Base-by-base conservation (phyloP, 257 asterid species). In the Mentha longifolia region DNA sequence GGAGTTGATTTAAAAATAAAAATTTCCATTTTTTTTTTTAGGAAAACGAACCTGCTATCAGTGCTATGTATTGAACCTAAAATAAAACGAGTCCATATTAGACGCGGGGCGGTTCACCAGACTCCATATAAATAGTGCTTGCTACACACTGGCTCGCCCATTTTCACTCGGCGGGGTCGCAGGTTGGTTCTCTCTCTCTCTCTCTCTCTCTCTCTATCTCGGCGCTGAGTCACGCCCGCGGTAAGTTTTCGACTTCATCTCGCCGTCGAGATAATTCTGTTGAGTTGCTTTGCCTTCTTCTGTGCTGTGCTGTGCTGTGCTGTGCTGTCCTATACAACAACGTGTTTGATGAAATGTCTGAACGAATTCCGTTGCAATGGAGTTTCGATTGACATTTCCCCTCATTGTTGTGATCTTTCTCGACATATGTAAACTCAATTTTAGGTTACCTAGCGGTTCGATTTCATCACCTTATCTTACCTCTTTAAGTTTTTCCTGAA, bases 301-400 rank as follows among this genome's bases (percentile, higher is more conserved):
- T 43, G 46, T 25, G 16, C 12, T 22, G 16, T 14, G 16, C 12
- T 22, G 16, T 14, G 16, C 12, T 22, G 16, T 14, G n/a, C 13
- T 43, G 46, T 25, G 16, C 12, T 22, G 16, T 14, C 31, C 56
- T 51, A 6, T 7, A n/a, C n/a, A n/a, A n/a, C n/a, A 4, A 50
- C 12, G 65, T 79, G 80, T 74, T 74, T 17, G 74, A 70, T 52
- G 72, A 58, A 69, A 65, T 79, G 75, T 39, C 67, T 65, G 63
- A 74, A 47, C 5, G 39, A 65, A 12, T 69, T 69, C n/a, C 25
- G 16, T 30, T 12, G 17, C 41, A 8, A 61, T 52, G 59, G 58
- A 12, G 3, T 30, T 71, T 62, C n/a, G 33, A 1, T 39, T 19
- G 7, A 6, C 16, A 1, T 5, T 51, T 9, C 14, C 7, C 39